phyloP scores from a whole-genome alignment of 2,329 filamentous ascomycete species.

The Talaromyces sp. region DNA sequence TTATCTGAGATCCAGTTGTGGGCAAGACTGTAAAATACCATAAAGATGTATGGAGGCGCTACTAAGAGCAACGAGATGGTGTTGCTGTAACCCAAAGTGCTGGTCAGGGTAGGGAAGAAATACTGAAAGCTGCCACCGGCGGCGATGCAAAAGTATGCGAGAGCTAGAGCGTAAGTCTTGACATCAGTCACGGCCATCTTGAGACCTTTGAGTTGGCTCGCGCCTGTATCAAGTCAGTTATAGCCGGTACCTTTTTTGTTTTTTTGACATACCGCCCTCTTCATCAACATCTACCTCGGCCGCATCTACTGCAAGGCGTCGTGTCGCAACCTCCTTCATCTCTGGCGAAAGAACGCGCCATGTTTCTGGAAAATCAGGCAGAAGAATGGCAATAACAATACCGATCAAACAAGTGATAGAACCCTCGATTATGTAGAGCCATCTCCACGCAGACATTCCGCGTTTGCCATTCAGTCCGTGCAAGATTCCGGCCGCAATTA shows the following conservation, averaged over 20 bases:
- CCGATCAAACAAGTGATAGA: conserved; percentile 30
- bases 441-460: conserved; percentile 35
- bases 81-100: conserved; percentile 38
- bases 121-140: conserved; percentile 51
- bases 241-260: no score
- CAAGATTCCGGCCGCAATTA: conserved; percentile 50
- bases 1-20: conserved; percentile 44
- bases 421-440: conserved; percentile 38
- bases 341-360: conserved; percentile 37
- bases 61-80: conserved; percentile 48
- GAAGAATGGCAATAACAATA: conserved; percentile 25
- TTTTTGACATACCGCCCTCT: conserved; percentile 34
- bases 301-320: conserved; percentile 45
- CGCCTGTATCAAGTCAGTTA: no score
- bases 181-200: conserved; percentile 49
- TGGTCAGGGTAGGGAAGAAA: conserved; percentile 51
- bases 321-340: conserved; percentile 40
- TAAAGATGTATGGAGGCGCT: conserved; percentile 51
- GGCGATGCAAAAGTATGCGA: conserved; percentile 46
- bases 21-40: conserved; percentile 44
- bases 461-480: conserved; percentile 30
- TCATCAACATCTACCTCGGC: conserved; percentile 45
- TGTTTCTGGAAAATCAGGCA: conserved; percentile 40
- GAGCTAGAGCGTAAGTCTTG: conserved; percentile 43
- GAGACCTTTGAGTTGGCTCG: conserved; percentile 44